A percentile compares a stretch with the other conserved stretches of the same genome.
phyloP scores from a whole-genome alignment of 1,139 yeast genomes.

The Protomyces arabidopsidicola region DNA sequence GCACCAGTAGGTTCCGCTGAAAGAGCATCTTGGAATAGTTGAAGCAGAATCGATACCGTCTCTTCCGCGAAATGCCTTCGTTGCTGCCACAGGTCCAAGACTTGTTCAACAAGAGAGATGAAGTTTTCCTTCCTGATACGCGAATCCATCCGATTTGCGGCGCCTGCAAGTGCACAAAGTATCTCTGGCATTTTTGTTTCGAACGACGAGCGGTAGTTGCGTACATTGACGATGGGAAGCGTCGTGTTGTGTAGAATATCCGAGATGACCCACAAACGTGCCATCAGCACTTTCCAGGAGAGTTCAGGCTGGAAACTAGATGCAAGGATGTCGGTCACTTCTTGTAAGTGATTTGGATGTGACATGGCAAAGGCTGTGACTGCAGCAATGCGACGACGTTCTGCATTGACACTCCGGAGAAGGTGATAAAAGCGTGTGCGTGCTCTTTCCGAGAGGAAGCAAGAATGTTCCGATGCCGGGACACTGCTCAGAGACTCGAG shows the following conservation, averaged over 20 bases:
- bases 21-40: neutral
- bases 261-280: constrained; percentile 37
- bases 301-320: constrained; percentile 32
- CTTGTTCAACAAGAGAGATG: constrained; percentile 29
- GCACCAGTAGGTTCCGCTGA: neutral
- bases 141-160: constrained; percentile 30
- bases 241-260: constrained; percentile 37
- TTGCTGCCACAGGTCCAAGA: constrained; percentile 33
- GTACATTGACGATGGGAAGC: constrained; percentile 33
- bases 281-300: constrained; percentile 32
- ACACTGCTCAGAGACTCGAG: neutral
- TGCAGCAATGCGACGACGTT: constrained; percentile 38
- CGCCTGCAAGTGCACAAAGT: constrained; percentile 21
- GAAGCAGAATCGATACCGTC: neutral
- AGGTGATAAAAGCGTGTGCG: neutral
- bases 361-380: constrained; percentile 38
- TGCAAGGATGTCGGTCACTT: constrained; percentile 34
- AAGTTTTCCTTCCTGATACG: constrained; percentile 31
- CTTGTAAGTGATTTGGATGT: constrained; percentile 34
- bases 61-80: constrained; percentile 14
- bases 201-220: constrained; percentile 33
- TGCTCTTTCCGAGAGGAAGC: neutral
- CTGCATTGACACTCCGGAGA: constrained; percentile 28
- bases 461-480: neutral
- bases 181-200: constrained; percentile 27